Evolutionary conservation across 805 yeast genomes (phyloP), one percentile per base, ranked within the genome.

Genomic region (Cyberlindnera xylosilytica): DNA sequence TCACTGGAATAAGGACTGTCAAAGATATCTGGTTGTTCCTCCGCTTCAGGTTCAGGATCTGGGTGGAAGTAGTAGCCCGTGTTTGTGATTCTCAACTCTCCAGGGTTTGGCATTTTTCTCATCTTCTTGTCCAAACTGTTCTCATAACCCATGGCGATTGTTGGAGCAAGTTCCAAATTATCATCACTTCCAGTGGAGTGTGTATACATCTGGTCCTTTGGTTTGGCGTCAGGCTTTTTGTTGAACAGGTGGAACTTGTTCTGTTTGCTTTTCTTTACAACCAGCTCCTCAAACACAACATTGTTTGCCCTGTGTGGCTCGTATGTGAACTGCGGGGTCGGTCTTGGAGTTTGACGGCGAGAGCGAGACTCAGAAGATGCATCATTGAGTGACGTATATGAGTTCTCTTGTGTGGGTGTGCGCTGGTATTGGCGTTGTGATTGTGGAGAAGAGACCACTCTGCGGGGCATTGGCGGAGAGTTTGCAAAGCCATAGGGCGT

Each of bases 131-230:
- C 49, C 19, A 54, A 20, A 10, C 55, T 49, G 35, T 57, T 57
- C 38, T 57, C 58, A 38, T 44, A 56, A 6, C 61, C 61, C 46
- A 52, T 51, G 1, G 61, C 61, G 13, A 57, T 26, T 1, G 61
- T 57, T 2, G 61, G 61, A 59, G 54, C 55, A 24, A 57, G 26
- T 19, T 45, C 55, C 28, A 57, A 23, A 6, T 38, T 34, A 38
- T 57, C 61, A 22, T 47, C 60, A 36, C 54, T 46, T 2, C 36
- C 46, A 20, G 45, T 45, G 5, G 34, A 22, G 26, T 51, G 54
- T 4, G 27, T 33, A 30, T 56, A 55, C 3, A 42, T 9, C 9
- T 26, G 37, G 15, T 17, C 22, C 23, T 28, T 27, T 17, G 11
- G 27, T 6, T 6, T n/a, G 8, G 32, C 19, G 19, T 15, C 19